These are phyloP conservation scores for Alternaria novae-zelandiae DNA, from an alignment of 2,329 filamentous ascomycete species.

Conservation along the genomic window DNA sequence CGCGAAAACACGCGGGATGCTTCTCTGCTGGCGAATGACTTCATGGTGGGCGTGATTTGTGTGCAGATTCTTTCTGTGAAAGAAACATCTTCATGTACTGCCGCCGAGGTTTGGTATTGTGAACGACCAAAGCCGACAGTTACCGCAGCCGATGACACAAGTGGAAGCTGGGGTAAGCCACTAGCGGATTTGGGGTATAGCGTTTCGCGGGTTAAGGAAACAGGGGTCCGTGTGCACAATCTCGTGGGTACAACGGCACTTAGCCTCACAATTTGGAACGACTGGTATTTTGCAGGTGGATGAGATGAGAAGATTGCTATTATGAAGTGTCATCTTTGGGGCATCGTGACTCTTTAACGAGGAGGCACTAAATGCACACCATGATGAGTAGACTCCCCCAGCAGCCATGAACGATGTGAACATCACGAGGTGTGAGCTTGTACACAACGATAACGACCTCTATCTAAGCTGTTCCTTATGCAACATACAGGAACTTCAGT, in stretches of 20 bases:
- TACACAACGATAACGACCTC: neutral
- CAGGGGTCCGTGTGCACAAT: neutral
- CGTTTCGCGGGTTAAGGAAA: conserved; percentile 27
- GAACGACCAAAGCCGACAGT: conserved; percentile 25
- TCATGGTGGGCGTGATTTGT: conserved; percentile 33
- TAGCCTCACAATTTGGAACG: neutral
- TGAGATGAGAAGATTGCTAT: neutral
- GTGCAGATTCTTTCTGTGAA: conserved; percentile 14
- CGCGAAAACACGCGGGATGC: conserved; percentile 36
- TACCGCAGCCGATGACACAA: conserved; percentile 21
- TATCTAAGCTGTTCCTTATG: neutral
- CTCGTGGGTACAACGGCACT: neutral
- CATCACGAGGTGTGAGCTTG: neutral
- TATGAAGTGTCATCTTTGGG: neutral
- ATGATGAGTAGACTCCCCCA: neutral
- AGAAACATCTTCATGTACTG: conserved; percentile 34
- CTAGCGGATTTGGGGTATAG: conserved; percentile 8
- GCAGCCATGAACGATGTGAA: too few relatives aligned
- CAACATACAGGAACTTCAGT: neutral
- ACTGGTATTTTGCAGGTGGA: neutral
- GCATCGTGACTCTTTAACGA: neutral
- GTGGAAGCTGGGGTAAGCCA: conserved; percentile 25
- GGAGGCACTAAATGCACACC: too few relatives aligned
- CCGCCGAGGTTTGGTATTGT: conserved; percentile 25
- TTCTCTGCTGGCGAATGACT: conserved; percentile 40